These are phyloP conservation scores for Cercophora scortea DNA, from an alignment of 495 filamentous ascomycete genomes.

Conservation along the genomic window DNA sequence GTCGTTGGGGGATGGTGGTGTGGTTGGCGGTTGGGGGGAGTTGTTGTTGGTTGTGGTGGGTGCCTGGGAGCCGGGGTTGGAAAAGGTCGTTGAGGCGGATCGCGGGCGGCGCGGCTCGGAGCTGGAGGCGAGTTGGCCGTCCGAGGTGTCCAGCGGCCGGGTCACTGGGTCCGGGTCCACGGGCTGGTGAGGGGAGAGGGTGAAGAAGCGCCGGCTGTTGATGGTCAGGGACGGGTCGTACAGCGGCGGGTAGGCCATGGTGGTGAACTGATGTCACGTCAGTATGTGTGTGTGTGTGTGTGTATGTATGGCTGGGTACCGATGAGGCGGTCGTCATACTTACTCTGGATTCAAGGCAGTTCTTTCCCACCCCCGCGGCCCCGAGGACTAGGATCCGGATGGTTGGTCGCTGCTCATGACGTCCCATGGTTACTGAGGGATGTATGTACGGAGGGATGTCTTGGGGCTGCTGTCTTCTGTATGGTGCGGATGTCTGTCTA, in stretches of 20 bases:
- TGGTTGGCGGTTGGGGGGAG: background rate
- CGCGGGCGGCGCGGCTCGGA: background rate
- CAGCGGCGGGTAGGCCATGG: slow-evolving; percentile 16
- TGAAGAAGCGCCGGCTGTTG: slow-evolving; percentile 14
- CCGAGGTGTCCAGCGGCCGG: slow-evolving; percentile 2
- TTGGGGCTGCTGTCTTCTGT: no score
- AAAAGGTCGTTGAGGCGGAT: slow-evolving; percentile 12
- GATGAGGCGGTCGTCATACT: background rate
- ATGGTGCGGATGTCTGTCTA: no score
- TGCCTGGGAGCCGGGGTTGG: slow-evolving; percentile 9
- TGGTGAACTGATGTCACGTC: slow-evolving; percentile 16
- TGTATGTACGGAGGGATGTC: no score
- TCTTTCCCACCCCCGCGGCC: slow-evolving; percentile 16
- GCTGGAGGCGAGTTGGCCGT: background rate
- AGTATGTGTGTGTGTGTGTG: background rate
- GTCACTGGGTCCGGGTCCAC: background rate
- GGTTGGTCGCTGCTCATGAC: slow-evolving; percentile 4
- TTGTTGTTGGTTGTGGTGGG: background rate
- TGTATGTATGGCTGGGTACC: background rate
- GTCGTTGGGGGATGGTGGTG: background rate
- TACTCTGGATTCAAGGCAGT: slow-evolving; percentile 20
- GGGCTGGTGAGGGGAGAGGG: slow-evolving; percentile 2
- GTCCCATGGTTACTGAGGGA: slow-evolving; percentile 4
- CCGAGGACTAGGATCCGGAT: slow-evolving; percentile 20
- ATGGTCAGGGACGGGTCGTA: slow-evolving; percentile 17